phyloP scores from a whole-genome alignment of 495 filamentous ascomycete species.

The Penicillium lagena region DNA sequence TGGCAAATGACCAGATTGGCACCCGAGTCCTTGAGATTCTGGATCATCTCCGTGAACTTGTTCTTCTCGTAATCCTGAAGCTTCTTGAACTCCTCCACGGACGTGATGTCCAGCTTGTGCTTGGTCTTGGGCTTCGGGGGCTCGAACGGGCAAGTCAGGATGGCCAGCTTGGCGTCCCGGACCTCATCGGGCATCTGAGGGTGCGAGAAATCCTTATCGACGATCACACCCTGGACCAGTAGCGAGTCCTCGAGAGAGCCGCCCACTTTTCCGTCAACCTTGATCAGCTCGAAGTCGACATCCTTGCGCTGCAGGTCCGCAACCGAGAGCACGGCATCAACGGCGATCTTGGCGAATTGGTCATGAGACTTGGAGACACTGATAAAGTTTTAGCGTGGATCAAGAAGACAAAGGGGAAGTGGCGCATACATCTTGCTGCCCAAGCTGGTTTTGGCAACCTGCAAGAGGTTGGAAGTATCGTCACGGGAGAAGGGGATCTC shows the following conservation, averaged over 20 bases:
- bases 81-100: slow-evolving; percentile 95
- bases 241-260: slow-evolving; percentile 91
- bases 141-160: slow-evolving; percentile 97
- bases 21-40: slow-evolving; percentile 94
- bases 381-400: slow-evolving; percentile 14
- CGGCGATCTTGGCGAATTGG: slow-evolving; percentile 94
- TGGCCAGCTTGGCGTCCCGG: slow-evolving; percentile 89
- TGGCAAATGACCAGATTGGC: slow-evolving; percentile 98
- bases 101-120: slow-evolving; percentile 97
- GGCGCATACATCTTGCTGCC: slow-evolving; percentile 81
- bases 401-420: neutral
- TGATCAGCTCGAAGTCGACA: slow-evolving; percentile 98
- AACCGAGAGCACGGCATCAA: slow-evolving; percentile 94
- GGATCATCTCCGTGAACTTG: slow-evolving; percentile 98
- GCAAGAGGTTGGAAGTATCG: slow-evolving; percentile 73
- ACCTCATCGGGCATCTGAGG: slow-evolving; percentile 98
- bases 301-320: slow-evolving; percentile 95
- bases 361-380: slow-evolving; percentile 96
- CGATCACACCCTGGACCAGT: slow-evolving; percentile 93
- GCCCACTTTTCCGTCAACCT: slow-evolving; percentile 97
- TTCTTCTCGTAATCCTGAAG: slow-evolving; percentile 89
- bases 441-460: slow-evolving; percentile 92
- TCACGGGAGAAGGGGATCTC: slow-evolving; percentile 75
- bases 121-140: slow-evolving; percentile 99
- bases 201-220: slow-evolving; percentile 99